A percentile compares a stretch with the other conserved stretches of the same genome.
These are phyloP conservation scores for Blastocystis sp. DNA, from an alignment of 352 stramenopile species.

Conservation along the genomic window DNA sequence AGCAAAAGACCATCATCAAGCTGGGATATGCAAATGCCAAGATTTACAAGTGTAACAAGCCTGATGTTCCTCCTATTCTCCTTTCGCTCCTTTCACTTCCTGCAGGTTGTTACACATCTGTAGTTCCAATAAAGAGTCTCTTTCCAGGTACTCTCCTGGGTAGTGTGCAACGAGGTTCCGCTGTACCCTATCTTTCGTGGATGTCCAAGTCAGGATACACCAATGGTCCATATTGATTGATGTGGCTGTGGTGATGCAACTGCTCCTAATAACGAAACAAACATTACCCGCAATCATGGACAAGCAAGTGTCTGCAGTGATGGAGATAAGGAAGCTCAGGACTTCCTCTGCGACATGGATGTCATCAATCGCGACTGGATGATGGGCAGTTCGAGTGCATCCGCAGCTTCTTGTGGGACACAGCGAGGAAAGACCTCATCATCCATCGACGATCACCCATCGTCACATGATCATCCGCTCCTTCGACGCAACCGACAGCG, in stretches of 20 bases:
- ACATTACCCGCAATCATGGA: conserved; percentile 97
- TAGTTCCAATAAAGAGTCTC: conserved; percentile 72
- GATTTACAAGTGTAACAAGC: conserved; percentile 84
- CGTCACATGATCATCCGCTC: conserved; percentile 97
- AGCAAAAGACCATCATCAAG: conserved; percentile 99
- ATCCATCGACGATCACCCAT: conserved; percentile 91
- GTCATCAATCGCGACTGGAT: neutral
- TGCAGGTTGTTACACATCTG: conserved; percentile 67
- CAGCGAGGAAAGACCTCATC: conserved; percentile 91
- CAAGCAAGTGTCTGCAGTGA: conserved; percentile 93
- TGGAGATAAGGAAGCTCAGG: conserved; percentile 88
- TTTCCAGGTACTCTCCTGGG: conserved; percentile 64
- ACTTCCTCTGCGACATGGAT: neutral
- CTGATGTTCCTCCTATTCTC: conserved; percentile 40
- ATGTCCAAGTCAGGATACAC: conserved; percentile 99
- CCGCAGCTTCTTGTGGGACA: conserved; percentile 68
- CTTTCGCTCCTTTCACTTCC: neutral
- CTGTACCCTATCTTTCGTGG: conserved; percentile 93
- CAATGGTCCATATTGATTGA: conserved; percentile 99
- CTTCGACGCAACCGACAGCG: conserved; percentile 99
- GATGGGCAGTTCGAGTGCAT: conserved; percentile 15
- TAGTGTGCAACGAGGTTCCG: conserved; percentile 68
- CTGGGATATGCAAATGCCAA: conserved; percentile 99
- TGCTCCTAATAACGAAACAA: conserved; percentile 96
- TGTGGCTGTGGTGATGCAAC: conserved; percentile 97